These are phyloP conservation scores for Taphrina communis DNA, from an alignment of 1,139 yeast genomes.

Conservation along the genomic window DNA sequence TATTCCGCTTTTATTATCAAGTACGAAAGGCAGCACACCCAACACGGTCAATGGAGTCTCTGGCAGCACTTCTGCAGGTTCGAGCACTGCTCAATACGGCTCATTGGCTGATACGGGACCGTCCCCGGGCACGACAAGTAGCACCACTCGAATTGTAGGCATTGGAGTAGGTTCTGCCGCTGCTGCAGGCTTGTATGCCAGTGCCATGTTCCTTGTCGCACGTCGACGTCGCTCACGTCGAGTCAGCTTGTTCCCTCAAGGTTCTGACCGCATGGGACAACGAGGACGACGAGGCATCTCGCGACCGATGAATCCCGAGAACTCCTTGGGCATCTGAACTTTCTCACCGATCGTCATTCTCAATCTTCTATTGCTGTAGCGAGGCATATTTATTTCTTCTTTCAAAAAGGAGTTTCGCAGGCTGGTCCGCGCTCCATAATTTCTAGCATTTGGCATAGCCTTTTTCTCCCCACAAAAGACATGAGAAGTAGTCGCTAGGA, in stretches of 20 bases:
- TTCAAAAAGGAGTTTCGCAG: neutral
- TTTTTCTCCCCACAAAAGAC: too few relatives aligned
- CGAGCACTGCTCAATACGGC: conserved; percentile 47
- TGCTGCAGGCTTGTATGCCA: conserved; percentile 53
- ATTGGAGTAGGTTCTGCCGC: conserved; percentile 54
- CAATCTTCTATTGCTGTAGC: neutral
- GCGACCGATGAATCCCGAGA: conserved; percentile 54
- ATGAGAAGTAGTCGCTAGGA: neutral
- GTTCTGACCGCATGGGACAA: neutral
- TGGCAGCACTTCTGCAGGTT: conserved; percentile 23
- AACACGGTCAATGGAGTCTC: conserved; percentile 41
- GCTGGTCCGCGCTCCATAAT: neutral
- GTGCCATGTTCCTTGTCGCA: conserved; percentile 51
- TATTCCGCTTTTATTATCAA: conserved; percentile 45
- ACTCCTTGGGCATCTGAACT: conserved; percentile 51
- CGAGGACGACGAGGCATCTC: conserved; percentile 48
- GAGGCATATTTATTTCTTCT: neutral
- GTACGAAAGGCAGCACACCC: conserved; percentile 46
- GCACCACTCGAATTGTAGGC: conserved; percentile 51
- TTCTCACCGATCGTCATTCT: neutral
- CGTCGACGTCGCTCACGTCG: conserved; percentile 49
- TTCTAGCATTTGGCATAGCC: neutral
- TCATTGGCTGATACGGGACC: conserved; percentile 50
- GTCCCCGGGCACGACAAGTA: conserved; percentile 44
- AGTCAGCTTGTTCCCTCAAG: neutral